phyloP scores from a whole-genome alignment of 2,329 filamentous ascomycete genomes.

The Chaetothyriales sp. region DNA sequence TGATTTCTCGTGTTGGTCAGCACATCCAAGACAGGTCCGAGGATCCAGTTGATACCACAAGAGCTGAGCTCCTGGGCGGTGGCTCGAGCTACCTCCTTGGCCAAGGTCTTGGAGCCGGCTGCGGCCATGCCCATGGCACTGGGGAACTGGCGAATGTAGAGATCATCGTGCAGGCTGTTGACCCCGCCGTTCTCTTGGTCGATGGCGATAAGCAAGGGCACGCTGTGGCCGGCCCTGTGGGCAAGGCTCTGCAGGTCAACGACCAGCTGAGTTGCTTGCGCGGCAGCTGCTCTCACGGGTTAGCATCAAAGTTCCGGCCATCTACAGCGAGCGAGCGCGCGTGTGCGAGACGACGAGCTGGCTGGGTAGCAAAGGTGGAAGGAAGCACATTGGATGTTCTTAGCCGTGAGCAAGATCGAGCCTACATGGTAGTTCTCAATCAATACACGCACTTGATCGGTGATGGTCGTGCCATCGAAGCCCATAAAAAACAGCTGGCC shows the following conservation, averaged over 20 bases:
- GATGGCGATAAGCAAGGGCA: slow-evolving; percentile 75
- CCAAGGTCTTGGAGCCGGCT: slow-evolving; percentile 67
- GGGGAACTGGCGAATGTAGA: slow-evolving; percentile 90
- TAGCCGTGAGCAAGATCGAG: slow-evolving; percentile 55
- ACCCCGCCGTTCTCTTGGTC: slow-evolving; percentile 98
- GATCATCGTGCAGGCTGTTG: slow-evolving; percentile 90
- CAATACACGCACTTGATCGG: slow-evolving; percentile 45
- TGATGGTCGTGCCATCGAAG: slow-evolving; percentile 50
- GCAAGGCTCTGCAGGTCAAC: slow-evolving; percentile 88
- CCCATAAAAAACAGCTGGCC: slow-evolving; percentile 52
- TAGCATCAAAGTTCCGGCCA: neutral
- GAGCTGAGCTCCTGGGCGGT: slow-evolving; percentile 85
- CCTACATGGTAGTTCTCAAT: slow-evolving; percentile 64
- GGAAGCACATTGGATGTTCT: slow-evolving; percentile 47
- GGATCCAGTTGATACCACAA: slow-evolving; percentile 88
- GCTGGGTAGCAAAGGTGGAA: slow-evolving; percentile 3
- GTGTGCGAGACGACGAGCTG: neutral
- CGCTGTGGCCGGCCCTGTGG: slow-evolving; percentile 73
- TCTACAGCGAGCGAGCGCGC: neutral
- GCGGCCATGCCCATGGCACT: slow-evolving; percentile 96
- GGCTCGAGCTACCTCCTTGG: slow-evolving; percentile 80
- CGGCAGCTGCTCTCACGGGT: slow-evolving; percentile 34
- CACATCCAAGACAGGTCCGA: slow-evolving; percentile 86
- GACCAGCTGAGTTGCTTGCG: slow-evolving; percentile 74
- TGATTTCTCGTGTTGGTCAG: slow-evolving; percentile 86